A percentile compares a stretch with the other conserved stretches of the same genome.
These are phyloP conservation scores for Penicillium sp. DNA, from an alignment of 2,329 filamentous ascomycete genomes.

Conservation along the genomic window DNA sequence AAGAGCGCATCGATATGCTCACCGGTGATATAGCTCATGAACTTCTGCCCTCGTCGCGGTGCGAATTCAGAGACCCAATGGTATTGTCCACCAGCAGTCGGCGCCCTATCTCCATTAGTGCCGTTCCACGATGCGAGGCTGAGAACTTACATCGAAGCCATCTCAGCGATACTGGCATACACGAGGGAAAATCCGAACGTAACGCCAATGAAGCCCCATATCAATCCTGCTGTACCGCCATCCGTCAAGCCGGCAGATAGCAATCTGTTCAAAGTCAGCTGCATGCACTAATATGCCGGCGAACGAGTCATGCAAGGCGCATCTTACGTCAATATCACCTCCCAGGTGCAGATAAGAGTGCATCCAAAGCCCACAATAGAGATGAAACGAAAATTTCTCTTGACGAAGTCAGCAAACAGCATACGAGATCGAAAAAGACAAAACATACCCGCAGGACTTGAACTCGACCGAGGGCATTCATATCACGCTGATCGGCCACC, in stretches of 20 bases:
- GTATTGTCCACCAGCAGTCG: conserved; percentile 44
- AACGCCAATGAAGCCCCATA: conserved; percentile 40
- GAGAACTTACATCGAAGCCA: conserved; percentile 44
- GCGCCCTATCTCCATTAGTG: conserved; percentile 33
- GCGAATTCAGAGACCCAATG: conserved; percentile 42
- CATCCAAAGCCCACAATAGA: conserved; percentile 50
- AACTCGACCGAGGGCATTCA: conserved; percentile 41
- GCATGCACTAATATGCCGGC: background rate
- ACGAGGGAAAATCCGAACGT: conserved; percentile 36
- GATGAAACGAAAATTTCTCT: conserved; percentile 50
- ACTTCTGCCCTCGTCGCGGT: conserved; percentile 43
- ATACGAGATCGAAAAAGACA: background rate
- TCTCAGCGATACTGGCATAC: conserved; percentile 44
- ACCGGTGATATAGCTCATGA: conserved; percentile 50
- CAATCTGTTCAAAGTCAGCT: conserved; percentile 25
- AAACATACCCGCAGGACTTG: conserved; percentile 40
- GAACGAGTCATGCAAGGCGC: background rate
- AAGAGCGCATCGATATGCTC: background rate
- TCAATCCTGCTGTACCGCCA: conserved; percentile 41
- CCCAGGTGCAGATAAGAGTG: conserved; percentile 48
- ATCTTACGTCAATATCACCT: conserved; percentile 42
- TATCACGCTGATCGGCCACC: conserved; percentile 38
- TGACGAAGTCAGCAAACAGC: conserved; percentile 3
- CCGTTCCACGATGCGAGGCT: too few relatives aligned
- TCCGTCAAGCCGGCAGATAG: conserved; percentile 35